These are phyloP conservation scores for Cladosporium austrohemisphaericum DNA, from an alignment of 2,329 filamentous ascomycete species.

Conservation along the genomic window DNA sequence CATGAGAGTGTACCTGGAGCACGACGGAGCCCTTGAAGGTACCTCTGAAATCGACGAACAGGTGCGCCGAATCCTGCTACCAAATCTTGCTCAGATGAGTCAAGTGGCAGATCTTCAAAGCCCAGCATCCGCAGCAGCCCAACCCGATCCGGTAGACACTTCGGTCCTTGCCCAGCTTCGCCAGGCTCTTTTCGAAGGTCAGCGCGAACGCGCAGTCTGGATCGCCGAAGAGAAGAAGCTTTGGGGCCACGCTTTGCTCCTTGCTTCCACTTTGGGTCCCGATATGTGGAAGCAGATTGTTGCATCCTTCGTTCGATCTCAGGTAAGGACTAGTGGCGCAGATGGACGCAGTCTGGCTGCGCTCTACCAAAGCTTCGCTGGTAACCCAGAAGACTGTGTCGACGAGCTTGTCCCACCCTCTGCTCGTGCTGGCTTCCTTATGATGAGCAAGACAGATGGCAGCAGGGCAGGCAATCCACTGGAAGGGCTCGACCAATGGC, in stretches of 20 bases:
- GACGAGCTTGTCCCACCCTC: constrained; percentile 93
- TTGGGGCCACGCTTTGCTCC: constrained; percentile 94
- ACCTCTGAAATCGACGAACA: constrained; percentile 67
- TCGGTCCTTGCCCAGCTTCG: constrained; percentile 69
- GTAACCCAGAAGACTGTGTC: constrained; percentile 89
- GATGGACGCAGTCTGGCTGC: constrained; percentile 86
- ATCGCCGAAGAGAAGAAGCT: constrained; percentile 85
- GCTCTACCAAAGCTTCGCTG: constrained; percentile 88
- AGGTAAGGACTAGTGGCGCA: constrained; percentile 73
- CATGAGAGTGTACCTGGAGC: constrained; percentile 73
- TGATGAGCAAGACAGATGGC: constrained; percentile 71
- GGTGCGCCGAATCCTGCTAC: constrained; percentile 70
- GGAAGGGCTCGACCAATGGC: constrained; percentile 88
- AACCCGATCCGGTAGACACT: constrained; percentile 65
- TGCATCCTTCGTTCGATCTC: constrained; percentile 91
- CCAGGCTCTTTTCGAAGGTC: constrained; percentile 69
- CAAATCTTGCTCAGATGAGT: constrained; percentile 43
- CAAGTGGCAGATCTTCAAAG: constrained; percentile 36
- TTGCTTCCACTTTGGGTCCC: constrained; percentile 73
- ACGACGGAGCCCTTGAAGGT: constrained; percentile 79
- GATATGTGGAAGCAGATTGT: constrained; percentile 85
- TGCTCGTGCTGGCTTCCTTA: constrained; percentile 84
- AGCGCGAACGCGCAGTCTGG: constrained; percentile 91
- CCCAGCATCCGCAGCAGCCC: constrained; percentile 29
- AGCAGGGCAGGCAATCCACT: constrained; percentile 66